Evolutionary conservation across 2,329 filamentous ascomycete species (phyloP), one percentile per base, ranked within the genome.

Genomic region (Eurotiales sp.): DNA sequence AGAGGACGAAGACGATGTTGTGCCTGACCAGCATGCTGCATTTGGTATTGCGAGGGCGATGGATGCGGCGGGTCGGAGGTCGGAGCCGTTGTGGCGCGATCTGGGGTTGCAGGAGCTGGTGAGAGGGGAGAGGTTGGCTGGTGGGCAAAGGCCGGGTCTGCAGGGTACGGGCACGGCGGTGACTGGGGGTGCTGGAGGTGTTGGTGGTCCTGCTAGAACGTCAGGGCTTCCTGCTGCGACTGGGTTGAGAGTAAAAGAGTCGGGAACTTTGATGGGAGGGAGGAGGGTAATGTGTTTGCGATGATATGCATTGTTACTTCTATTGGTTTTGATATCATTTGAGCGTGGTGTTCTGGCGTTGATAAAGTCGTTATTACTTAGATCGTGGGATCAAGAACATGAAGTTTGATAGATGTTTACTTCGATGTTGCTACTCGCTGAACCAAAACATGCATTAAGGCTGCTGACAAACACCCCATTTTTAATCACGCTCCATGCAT

Each of bases 1-100:
- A 0, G 83, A 85, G 62, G 83, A 85, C 56, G 82, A 86, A 63
- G 83, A 85, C 55, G 83, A 85, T 57, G 79, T 85, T 2, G 82
- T 85, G 12, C 83, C 83, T 0, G 82, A 85, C 58, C 82, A 85
- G 65, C 83, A 85, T 65, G 83, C 83, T 0, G 83, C 82, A 2
- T 86, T 85, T 67, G 83, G 83, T 1, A 86, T 86, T 53, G 76
- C 80, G 63, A 71, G 82, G 37, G 83, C 82, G 0, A 83, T 82
- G 61, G 77, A 83, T 63, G 71, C 71, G 44, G 48, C 37, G 25
- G 44, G 43, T 3, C 23, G 47, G 10, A 45, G 73, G 54, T 69
- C 72, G 44, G 78, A 80, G 65, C 71, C 73, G 4, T 74, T 75
- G 1, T 85, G 82, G 82, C 72, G 77, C 54, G 82, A 85, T 69